phyloP scores from a whole-genome alignment of 1,284 basidiomycete genomes.

The Thecaphora frezii region DNA sequence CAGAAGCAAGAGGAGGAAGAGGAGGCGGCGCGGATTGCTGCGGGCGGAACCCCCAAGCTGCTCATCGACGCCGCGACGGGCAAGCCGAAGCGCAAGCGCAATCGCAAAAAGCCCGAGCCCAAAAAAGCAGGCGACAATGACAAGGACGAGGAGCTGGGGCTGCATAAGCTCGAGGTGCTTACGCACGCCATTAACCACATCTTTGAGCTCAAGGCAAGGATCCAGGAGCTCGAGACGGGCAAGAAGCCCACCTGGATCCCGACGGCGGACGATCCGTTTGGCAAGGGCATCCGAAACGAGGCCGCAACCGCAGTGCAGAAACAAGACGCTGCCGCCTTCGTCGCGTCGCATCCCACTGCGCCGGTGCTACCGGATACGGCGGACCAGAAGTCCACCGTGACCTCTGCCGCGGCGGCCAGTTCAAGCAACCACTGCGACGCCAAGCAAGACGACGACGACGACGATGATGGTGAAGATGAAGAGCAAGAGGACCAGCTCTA shows the following conservation, averaged over 20 bases:
- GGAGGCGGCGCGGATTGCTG: constrained; percentile 30
- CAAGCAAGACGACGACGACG: constrained; percentile 4
- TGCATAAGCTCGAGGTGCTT: constrained; percentile 52
- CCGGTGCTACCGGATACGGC: background rate
- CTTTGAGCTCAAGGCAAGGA: constrained; percentile 45
- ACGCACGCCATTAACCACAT: constrained; percentile 55
- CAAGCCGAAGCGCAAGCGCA: constrained; percentile 46
- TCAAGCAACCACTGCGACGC: background rate
- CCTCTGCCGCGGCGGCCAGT: too few relatives aligned
- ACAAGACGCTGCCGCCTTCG: background rate
- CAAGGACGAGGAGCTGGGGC: constrained; percentile 45
- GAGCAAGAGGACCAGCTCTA: constrained; percentile 20
- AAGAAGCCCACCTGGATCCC: constrained; percentile 14
- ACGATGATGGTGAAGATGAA: constrained; percentile 11
- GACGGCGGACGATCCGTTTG: constrained; percentile 34
- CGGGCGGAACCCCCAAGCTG: constrained; percentile 29
- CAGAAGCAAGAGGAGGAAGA: constrained; percentile 41
- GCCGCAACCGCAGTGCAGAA: too few relatives aligned
- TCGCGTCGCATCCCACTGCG: background rate
- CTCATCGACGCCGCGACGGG: constrained; percentile 38
- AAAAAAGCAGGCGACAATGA: constrained; percentile 23
- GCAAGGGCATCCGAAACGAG: constrained; percentile 14
- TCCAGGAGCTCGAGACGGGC: constrained; percentile 41
- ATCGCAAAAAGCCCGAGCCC: constrained; percentile 32
- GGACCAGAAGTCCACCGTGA: background rate